phyloP scores from a whole-genome alignment of 352 stramenopile genomes.

The Pythium aquatile region DNA sequence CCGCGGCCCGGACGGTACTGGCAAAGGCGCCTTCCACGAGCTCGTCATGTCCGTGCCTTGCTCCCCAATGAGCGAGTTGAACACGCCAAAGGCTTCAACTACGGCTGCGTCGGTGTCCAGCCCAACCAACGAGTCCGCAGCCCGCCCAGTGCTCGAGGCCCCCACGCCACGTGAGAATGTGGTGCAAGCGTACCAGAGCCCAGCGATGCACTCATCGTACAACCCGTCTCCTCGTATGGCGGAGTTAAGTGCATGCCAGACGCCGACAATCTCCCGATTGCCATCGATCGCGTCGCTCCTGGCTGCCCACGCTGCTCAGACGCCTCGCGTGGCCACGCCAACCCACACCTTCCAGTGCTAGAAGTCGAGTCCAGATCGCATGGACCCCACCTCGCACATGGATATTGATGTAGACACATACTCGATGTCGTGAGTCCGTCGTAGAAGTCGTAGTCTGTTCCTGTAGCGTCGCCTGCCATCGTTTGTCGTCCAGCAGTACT shows the following conservation, averaged over 20 bases:
- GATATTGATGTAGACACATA: constrained; percentile 12
- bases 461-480: neutral
- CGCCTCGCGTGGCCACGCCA: constrained; percentile 8
- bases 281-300: constrained; percentile 64
- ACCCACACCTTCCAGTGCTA: constrained; percentile 26
- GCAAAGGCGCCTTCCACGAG: constrained; percentile 55
- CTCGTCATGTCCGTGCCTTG: constrained; percentile 59
- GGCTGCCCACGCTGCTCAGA: constrained; percentile 19
- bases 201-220: constrained; percentile 17
- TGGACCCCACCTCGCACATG: constrained; percentile 9
- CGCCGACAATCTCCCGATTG: constrained; percentile 39
- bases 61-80: constrained; percentile 47
- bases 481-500: neutral
- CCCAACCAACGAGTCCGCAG: constrained; percentile 5
- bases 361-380: constrained; percentile 16
- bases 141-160: neutral
- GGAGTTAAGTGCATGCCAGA: constrained; percentile 22
- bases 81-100: constrained; percentile 31
- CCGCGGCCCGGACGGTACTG: constrained; percentile 46
- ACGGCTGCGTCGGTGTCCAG: neutral
- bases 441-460: constrained; percentile 10
- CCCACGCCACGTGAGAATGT: neutral
- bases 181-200: constrained; percentile 4
- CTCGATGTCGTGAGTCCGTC: constrained; percentile 2
- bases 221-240: constrained; percentile 18